Conservation (phyloP, 805 yeast species). For the Yarrowia osloensis region DNA sequence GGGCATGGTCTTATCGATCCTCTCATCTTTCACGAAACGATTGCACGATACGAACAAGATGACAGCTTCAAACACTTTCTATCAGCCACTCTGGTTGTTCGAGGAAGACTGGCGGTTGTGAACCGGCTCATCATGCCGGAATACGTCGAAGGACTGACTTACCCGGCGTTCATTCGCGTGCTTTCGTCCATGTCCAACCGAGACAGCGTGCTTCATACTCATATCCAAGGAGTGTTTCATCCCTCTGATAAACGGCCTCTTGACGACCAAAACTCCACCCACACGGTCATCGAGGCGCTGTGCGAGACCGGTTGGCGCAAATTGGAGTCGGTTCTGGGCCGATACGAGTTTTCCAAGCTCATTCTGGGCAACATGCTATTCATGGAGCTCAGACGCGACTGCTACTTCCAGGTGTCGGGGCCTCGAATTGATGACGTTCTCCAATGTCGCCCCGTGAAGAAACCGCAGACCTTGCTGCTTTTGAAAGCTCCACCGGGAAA, state of each 20-base stretch:
- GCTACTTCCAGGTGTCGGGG: neutral
- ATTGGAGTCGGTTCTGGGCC: neutral
- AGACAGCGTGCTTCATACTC: neutral
- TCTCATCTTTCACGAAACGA: neutral
- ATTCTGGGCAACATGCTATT: neutral
- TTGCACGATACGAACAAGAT: neutral
- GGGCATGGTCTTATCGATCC: neutral
- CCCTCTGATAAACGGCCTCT: neutral
- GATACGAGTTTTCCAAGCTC: neutral
- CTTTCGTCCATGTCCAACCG: neutral
- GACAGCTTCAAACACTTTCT: neutral
- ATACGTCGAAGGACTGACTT: neutral
- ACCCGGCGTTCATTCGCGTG: neutral
- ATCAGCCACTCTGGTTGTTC: neutral
- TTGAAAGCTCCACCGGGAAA: neutral
- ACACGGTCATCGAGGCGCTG: neutral
- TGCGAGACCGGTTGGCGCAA: conserved; percentile 1
- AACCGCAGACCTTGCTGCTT: neutral
- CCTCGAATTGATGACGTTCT: neutral
- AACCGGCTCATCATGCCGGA: neutral
- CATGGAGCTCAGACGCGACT: neutral
- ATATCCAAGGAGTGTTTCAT: neutral
- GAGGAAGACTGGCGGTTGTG: neutral
- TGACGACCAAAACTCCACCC: neutral
- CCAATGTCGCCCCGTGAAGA: neutral